Base-by-base conservation (phyloP, 192 early-diverging fungal genomes). In the Coemansia sp. region DNA sequence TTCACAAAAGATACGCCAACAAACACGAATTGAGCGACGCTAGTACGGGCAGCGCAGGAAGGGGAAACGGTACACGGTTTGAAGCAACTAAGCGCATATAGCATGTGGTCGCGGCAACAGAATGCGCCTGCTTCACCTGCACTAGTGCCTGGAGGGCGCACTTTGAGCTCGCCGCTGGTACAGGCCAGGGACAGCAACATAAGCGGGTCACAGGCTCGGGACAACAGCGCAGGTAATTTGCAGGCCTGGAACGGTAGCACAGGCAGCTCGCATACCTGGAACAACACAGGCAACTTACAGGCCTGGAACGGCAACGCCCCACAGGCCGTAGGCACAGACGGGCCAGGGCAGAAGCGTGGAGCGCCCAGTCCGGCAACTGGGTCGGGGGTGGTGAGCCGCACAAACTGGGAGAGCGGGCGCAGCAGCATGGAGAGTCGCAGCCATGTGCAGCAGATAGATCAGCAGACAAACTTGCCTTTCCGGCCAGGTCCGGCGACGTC, bases 51-150 rank as follows among this genome's bases (percentile, higher is more conserved):
- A 45, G 41, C 14, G 41, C 41, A n/a, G 15, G 41, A 45, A 35
- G 32, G 32, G 32, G 32, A 35, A 35, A 35, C 32, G 7, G 32
- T 6, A 35, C 32, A 8, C 32, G 14, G 41, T 45, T 45, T n/a
- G 41, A 45, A 45, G 41, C 41, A 49, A 49, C 25, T 27, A 25
- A 55, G 23, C 24, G n/a, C 53, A 55, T 22, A 29, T 55, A 55
- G 49, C 37, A 61, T 61, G 60, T 50, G 60, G 60, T 25, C 45
- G 47, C 60, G 49, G 9, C 60, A 61, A 19, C 60, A 61, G 27
- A 27, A 61, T 61, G 60, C 45, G 45, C 12, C 60, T 23, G n/a
- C 60, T n/a, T 61, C 60, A n/a, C 27, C 25, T 25, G 25, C 41
- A 22, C 39, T 35, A 61, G 47, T 39, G 48, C 43, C 60, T 9